Base-by-base conservation (phyloP, 768 basidiomycete species). In the Hericium rajendrae region DNA sequence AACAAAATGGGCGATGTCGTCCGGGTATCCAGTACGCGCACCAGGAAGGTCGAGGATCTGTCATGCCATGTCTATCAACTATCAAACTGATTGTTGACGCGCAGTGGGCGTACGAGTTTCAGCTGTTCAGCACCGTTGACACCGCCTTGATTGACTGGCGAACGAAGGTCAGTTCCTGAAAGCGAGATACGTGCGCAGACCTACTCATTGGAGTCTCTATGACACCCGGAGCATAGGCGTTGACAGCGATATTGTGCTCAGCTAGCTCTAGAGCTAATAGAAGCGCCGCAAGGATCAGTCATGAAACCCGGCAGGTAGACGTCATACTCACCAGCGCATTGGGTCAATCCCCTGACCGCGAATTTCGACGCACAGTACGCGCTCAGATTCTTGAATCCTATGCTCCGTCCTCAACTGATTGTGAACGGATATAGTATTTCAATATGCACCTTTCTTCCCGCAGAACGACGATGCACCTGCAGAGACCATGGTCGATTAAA, bases 181-280 rank as follows among this genome's bases (percentile, higher is more conserved):
- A 15, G 12, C 1, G 12, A 22, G 15, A 48, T 18, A 3, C 12
- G 1, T 5, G 13, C 10, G 26, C 16, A 20, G 11, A 53, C 63
- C 49, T 48, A 66, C 65, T 22, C 54, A 63, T 53, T 8, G 41
- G 28, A 13, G 64, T 58, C 28, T 61, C 58, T 2, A 62, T 51
- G 48, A 51, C 55, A 2, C 65, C 66, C 18, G 66, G 60, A 9
- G 65, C 59, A 38, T 65, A 67, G 3, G 63, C 57, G 37, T 67
- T 67, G 12, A 66, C 66, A 0, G 66, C 66, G 50, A 67, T 61
- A 22, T 60, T 58, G 40, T 59, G 41, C n/a, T 51, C 43, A 16
- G 54, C 61, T 22, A 66, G 53, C 37, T 57, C 60, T 9, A 10
- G 6, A 18, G 66, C 66, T 66, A 41, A 40, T 4, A 28, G n/a